Evolutionary conservation across 139 green algal species (phyloP), one percentile per base, ranked within the genome.

Genomic region (Chlamydomonas sp.): DNA sequence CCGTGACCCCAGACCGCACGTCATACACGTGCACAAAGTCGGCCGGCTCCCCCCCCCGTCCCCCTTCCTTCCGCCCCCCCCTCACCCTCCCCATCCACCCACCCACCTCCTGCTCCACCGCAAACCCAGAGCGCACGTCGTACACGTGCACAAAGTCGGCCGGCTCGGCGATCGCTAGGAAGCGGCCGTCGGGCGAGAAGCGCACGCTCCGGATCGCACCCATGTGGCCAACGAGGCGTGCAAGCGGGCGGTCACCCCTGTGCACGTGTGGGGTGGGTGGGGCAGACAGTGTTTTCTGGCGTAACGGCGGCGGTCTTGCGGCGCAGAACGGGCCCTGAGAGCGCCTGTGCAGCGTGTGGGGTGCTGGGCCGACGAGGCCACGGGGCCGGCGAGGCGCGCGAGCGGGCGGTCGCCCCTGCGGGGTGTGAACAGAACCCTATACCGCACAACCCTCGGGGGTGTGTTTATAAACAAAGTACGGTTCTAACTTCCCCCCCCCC

Each of bases 111-210:
- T 70, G 47, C 61, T n/a, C n/a, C n/a, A n/a, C n/a, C n/a, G n/a
- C n/a, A n/a, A 82, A 81, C 35, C 61, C 74, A 4, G 57, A 64
- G 2, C 39, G 47, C 24, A 87, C 81, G 65, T 96, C 91, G 60
- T 90, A 95, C 6, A 98, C 36, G 47, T 93, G 91, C 35, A 97
- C 88, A 71, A 96, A 97, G 81, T 98, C 93, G 0, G 89, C 90
- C 0, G 93, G 88, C 77, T 98, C 93, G 1, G 86, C 82, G 30
- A 87, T 84, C 1, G 89, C 90, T 60, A 98, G 79, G 71, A 88
- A 89, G 1, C 69, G 28, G 30, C 92, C 91, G 59, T 93, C 80
- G 16, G 76, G 60, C 20, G 76, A 86, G 73, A 88, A 97, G 6
- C 90, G 72, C 50, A 94, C 68, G 1, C 83, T 88, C 1, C 88